phyloP scores from a whole-genome alignment of 768 basidiomycete species.

The Myochromella boudieri region DNA sequence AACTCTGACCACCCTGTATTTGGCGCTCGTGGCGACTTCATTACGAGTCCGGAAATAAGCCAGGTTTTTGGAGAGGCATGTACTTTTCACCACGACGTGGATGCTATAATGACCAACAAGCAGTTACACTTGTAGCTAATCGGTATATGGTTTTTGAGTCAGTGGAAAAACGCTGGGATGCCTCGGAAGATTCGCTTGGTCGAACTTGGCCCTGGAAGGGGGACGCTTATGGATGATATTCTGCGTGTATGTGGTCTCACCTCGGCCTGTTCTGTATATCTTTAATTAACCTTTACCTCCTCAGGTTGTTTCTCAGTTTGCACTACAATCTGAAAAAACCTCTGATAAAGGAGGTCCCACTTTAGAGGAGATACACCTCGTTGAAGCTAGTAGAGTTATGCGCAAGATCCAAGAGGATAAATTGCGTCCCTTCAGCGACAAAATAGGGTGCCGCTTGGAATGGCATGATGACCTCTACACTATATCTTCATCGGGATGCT shows the following conservation, averaged over 20 bases:
- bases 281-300: background rate
- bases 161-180: conserved; percentile 60
- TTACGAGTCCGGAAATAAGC: conserved; percentile 94
- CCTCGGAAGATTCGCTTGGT: conserved; percentile 63
- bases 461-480: conserved; percentile 82
- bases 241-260: conserved; percentile 59
- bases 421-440: conserved; percentile 33
- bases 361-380: conserved; percentile 66
- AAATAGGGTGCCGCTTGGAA: conserved; percentile 38
- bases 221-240: conserved; percentile 89
- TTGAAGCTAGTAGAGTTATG: conserved; percentile 79
- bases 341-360: too few species aligned
- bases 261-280: background rate
- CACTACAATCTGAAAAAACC: conserved; percentile 24
- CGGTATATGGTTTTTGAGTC: conserved; percentile 81
- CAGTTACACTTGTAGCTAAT: conserved; percentile 58
- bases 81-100: background rate
- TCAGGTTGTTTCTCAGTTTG: conserved; percentile 55
- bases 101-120: conserved; percentile 37
- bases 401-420: conserved; percentile 58
- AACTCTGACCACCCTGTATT: conserved; percentile 72
- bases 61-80: conserved; percentile 94
- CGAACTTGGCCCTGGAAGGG: conserved; percentile 93
- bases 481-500: conserved; percentile 50
- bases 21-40: conserved; percentile 88